Conservation (phyloP, 805 yeast genomes). For the Metschnikowia reukaufii region DNA sequence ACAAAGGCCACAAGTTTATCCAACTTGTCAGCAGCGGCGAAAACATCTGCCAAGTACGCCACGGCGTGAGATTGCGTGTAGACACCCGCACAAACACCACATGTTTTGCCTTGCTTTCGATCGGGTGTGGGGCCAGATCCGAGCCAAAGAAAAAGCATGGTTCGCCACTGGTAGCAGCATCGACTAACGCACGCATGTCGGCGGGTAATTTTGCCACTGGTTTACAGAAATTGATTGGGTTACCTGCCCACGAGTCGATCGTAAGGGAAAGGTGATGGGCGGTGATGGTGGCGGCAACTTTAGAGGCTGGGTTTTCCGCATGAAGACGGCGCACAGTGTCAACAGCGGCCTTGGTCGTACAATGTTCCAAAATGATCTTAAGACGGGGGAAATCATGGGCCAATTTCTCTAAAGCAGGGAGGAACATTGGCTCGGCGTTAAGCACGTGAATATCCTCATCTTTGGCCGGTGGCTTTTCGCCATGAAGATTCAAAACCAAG, state of each 20-base stretch:
- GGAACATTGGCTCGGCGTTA: constrained; percentile 89
- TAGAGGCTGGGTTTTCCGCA: constrained; percentile 32
- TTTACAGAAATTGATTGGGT: constrained; percentile 92
- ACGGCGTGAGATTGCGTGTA: constrained; percentile 84
- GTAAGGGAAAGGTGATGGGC: constrained; percentile 92
- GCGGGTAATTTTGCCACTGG: constrained; percentile 94
- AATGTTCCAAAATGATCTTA: constrained; percentile 88
- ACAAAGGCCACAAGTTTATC: constrained; percentile 74
- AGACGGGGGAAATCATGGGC: constrained; percentile 82
- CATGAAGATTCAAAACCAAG: constrained; percentile 85
- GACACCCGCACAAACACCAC: constrained; percentile 96
- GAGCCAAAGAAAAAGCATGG: constrained; percentile 96
- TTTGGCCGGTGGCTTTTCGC: constrained; percentile 77
- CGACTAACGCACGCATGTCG: constrained; percentile 76
- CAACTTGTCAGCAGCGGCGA: constrained; percentile 63
- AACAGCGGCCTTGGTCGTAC: constrained; percentile 88
- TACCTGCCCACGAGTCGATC: constrained; percentile 95
- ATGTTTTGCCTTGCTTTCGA: constrained; percentile 71
- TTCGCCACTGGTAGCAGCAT: constrained; percentile 88
- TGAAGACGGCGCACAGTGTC: constrained; percentile 65
- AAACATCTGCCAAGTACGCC: constrained; percentile 82
- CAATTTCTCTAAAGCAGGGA: constrained; percentile 82
- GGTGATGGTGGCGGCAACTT: constrained; percentile 89
- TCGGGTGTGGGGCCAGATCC: constrained; percentile 97
- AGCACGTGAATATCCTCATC: constrained; percentile 75